phyloP scores from a whole-genome alignment of 78 protist genomes.

The Cavenderia fasciculata region DNA sequence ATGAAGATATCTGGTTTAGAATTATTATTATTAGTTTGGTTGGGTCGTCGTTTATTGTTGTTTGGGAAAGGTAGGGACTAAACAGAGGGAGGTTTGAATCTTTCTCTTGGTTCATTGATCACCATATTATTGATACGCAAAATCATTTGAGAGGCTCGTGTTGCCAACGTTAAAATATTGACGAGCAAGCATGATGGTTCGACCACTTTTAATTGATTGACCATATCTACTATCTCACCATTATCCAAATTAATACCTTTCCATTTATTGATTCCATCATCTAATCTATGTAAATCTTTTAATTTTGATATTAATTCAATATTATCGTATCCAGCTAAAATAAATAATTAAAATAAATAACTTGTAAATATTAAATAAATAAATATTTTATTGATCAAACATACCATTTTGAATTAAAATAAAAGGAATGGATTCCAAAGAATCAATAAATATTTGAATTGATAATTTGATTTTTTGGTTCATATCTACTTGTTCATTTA shows the following conservation, averaged over 20 bases:
- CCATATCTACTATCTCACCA: constrained; percentile 65
- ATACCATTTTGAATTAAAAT: constrained; percentile 63
- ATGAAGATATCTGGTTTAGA: no score
- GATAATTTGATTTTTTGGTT: constrained; percentile 21
- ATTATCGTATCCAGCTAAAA: constrained; percentile 46
- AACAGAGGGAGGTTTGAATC: constrained; percentile 28
- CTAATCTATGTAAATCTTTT: neutral
- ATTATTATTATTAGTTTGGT: no score
- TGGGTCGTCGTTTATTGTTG: no score
- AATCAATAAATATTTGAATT: constrained; percentile 30
- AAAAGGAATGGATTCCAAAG: constrained; percentile 49
- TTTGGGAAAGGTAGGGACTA: no score
- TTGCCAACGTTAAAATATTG: constrained; percentile 38
- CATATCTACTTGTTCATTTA: no score
- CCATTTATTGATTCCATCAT: neutral
- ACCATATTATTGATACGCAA: constrained; percentile 53
- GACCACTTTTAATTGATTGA: neutral
- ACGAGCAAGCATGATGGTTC: constrained; percentile 49
- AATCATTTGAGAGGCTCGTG: constrained; percentile 67
- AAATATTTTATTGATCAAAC: neutral
- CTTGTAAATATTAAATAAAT: neutral
- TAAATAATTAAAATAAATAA: neutral
- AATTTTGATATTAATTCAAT: constrained; percentile 7
- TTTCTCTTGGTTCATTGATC: constrained; percentile 40
- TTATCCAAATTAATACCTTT: constrained; percentile 38